Evolutionary conservation across 2,329 filamentous ascomycete species (phyloP), one percentile per base, ranked within the genome.

Genomic region (Parasarocladium wereldwijsianum): DNA sequence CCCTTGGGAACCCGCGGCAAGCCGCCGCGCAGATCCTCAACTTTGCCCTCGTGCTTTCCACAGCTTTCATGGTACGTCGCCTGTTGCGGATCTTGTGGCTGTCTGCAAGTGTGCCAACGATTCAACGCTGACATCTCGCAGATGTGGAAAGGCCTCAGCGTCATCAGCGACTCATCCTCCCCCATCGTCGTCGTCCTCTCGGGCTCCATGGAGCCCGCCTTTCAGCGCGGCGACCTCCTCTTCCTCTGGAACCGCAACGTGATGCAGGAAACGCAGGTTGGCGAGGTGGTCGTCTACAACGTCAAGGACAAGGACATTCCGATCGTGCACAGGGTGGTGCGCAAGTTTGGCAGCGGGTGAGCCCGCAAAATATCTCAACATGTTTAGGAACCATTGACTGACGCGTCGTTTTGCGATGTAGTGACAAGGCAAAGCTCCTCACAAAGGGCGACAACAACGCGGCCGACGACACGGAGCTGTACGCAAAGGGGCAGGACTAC

Each of bases 371-470:
- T n/a, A n/a, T n/a, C n/a, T n/a, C n/a, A n/a, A n/a, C n/a, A n/a
- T n/a, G n/a, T n/a, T n/a, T n/a, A n/a, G n/a, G n/a, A n/a, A n/a
- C n/a, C n/a, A n/a, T n/a, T n/a, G n/a, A n/a, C n/a, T n/a, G n/a
- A n/a, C n/a, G n/a, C n/a, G n/a, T n/a, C n/a, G n/a, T n/a, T n/a
- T n/a, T n/a, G 3, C n/a, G 9, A 6, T 12, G 25, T 37, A 71
- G 67, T 15, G 55, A 62, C 7, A 52, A 63, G 29, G 70, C 71
- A n/a, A 63, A 83, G 47, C 70, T 98, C 13, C 70, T 98, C 33
- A 98, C 90, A 19, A 98, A 98, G 58, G 90, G 90, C 41, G 90
- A 98, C 58, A 98, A 96, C 64, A 98, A 98, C 51, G 57, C 73
- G 6, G 81, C 83, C 24, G 87, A 96, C 53, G 90, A 98, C 51